Evolutionary conservation across 352 stramenopile genomes (phyloP), one percentile per base, ranked within the genome.

Genomic region (Phytophthora megakarya): DNA sequence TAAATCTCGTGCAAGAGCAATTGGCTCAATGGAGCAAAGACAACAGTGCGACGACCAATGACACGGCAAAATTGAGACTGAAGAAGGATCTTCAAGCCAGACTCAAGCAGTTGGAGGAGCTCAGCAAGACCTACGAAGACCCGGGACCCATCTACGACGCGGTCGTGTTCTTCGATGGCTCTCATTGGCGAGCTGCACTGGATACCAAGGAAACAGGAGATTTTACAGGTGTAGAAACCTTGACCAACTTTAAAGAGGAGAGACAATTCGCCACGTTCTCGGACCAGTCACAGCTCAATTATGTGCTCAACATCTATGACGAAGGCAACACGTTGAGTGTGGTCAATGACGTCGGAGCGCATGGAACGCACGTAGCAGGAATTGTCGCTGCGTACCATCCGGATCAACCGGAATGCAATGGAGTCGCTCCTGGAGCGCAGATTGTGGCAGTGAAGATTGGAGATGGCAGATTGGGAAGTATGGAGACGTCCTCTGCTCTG

Each of bases 401-500:
- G 3, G 87, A 92, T 16, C 81, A 96, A 42, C 84, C 83, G 0
- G 86, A 93, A 38, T 92, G 86, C 73, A 96, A 97, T 65, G 97
- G 97, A 30, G 89, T 99, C 15, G 97, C 96, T 11, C 88, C 88
- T 3, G 97, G 95, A 16, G 94, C 96, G 5, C 89, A 98, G 74
- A 89, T 99, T 55, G 77, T 96, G 9, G 81, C 89, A 1, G 84
- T 98, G 52, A 98, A 98, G 72, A 99, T 99, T 70, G 96, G 97
- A 19, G 97, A 99, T 72, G 82, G 81, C 3, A 80, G 97, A 6
- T 57, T 99, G 2, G 94, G 86, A 6, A 95, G 84, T n/a, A 98
- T 98, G 92, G 97, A 99, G 86, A 98, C 96, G 15, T 88, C 73
- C 11, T 76, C 84, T 4, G 90, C 84, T 5, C 59, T 99, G 26